Evolutionary conservation across 768 basidiomycete species (phyloP), one percentile per base, ranked within the genome.

Genomic region (Phlebiopsis flavidoalba): DNA sequence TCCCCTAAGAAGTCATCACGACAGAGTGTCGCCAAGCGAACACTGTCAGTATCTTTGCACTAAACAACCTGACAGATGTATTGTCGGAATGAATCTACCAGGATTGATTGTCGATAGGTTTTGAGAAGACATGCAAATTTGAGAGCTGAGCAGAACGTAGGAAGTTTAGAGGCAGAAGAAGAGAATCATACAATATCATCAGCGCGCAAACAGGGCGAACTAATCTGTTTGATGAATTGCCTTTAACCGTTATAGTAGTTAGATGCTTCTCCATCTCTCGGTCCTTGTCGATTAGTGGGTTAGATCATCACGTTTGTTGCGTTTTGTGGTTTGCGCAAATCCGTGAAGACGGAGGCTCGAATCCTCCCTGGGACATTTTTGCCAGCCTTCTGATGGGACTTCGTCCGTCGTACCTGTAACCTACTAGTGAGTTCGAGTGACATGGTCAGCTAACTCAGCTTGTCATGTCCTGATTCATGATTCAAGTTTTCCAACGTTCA

Each of bases 291-390:
- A 58, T 58, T 58, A 50, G 47, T 58, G 47, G n/a, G 57, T 58
- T 58, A 58, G 57, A 58, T 58, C 47, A 50, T 49, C 57, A 58
- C 57, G 48, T 58, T n/a, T n/a, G n/a, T n/a, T n/a, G n/a, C n/a
- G n/a, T n/a, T n/a, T n/a, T 56, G 54, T 58, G 47, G 46, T 35
- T 49, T n/a, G 11, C 47, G 2, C 11, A 37, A 31, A 26, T 48
- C 46, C 26, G 56, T 57, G 43, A 46, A 57, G 43, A 57, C 46
- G 40, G 24, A 46, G 56, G 56, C 56, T 47, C 43, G 46, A 57
- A 57, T 47, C 45, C 56, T 48, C 19, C 40, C 22, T 57, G 46
- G 56, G 56, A 57, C 56, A 47, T 53, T 53, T 53, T 53, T 17
- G 45, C 8, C 19, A 46, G 3, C 45, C 45, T 46, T 46, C 14